These are phyloP conservation scores for Crithidia acanthocephali DNA, from an alignment of 208 protist genomes.

Conservation along the genomic window DNA sequence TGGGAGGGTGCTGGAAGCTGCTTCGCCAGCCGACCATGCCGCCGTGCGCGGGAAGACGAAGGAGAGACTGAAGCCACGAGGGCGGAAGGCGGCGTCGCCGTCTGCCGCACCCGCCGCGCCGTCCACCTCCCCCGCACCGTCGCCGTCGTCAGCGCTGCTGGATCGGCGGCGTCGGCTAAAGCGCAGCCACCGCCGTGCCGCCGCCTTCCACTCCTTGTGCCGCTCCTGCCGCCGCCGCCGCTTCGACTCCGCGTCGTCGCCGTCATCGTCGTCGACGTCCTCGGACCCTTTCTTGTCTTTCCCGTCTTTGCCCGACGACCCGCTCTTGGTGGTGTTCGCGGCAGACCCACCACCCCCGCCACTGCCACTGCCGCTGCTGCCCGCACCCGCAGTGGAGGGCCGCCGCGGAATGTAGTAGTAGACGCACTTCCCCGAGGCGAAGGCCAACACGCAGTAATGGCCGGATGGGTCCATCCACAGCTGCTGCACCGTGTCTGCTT, in stretches of 20 bases:
- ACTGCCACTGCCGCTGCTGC: neutral
- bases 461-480: slow-evolving; percentile 54
- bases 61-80: slow-evolving; percentile 35
- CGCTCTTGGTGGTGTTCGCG: too few species aligned
- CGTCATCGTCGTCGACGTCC: neutral
- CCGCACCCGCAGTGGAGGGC: neutral
- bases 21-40: too few species aligned
- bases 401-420: slow-evolving; percentile 51
- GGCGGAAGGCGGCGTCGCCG: slow-evolving; percentile 11
- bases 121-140: neutral
- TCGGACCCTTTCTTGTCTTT: slow-evolving; percentile 13
- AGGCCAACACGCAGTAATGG: slow-evolving; percentile 52
- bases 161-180: slow-evolving; percentile 6
- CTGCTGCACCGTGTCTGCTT: slow-evolving; percentile 34
- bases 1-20: neutral
- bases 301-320: neutral
- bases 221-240: slow-evolving; percentile 14
- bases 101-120: neutral
- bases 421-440: slow-evolving; percentile 41
- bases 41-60: neutral
- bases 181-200: slow-evolving; percentile 27
- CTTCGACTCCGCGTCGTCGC: neutral
- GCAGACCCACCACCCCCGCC: neutral
- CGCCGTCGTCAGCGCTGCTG: slow-evolving; percentile 1
- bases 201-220: slow-evolving; percentile 17